Evolutionary conservation across 1,139 yeast species (phyloP), one percentile per base, ranked within the genome.

Genomic region (Candida frijolesensis): DNA sequence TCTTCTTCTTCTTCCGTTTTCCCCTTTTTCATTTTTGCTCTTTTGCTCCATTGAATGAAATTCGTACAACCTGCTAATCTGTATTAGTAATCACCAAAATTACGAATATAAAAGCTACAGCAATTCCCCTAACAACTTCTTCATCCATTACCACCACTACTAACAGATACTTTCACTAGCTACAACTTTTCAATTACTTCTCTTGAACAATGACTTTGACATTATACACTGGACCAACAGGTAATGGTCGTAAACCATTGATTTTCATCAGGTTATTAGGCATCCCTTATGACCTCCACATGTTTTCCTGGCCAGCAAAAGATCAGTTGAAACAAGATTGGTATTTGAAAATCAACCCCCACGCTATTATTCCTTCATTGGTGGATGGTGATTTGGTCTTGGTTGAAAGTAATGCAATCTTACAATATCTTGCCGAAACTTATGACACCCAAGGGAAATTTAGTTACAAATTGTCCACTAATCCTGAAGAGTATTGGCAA

Each of bases 201-300:
- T 25, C 10, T 4, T 25, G 4, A 8, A 9, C 29, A 25, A 25
- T 25, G 29, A 25, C 29, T 25, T n/a, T 39, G 42, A 39, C 18
- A 32, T 47, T 52, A 40, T 60, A 59, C 53, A 52, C 62, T 30
- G 55, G 52, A 37, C 54, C 53, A 46, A 58, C 64, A 16, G 60
- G 62, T 22, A 61, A 60, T 48, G 63, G 63, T 12, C 46, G 52
- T 52, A 60, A 60, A 46, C 55, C 61, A 30, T 34, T 56, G 33
- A 51, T 57, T 30, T 52, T 52, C 7, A 50, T 60, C 14, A 56
- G 54, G 18, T 38, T 57, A 19, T 53, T 61, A 37, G 47, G 49
- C 10, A 50, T 56, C 18, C 49, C 50, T 9, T 53, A 54, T 44
- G 53, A 57, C 0, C 33, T 49, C 25, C 48, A 50, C 22, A 16